A percentile compares a stretch with the other conserved stretches of the same genome.
Conservation (phyloP, 2,329 filamentous ascomycete species). For the Fusarium penzigii region DNA sequence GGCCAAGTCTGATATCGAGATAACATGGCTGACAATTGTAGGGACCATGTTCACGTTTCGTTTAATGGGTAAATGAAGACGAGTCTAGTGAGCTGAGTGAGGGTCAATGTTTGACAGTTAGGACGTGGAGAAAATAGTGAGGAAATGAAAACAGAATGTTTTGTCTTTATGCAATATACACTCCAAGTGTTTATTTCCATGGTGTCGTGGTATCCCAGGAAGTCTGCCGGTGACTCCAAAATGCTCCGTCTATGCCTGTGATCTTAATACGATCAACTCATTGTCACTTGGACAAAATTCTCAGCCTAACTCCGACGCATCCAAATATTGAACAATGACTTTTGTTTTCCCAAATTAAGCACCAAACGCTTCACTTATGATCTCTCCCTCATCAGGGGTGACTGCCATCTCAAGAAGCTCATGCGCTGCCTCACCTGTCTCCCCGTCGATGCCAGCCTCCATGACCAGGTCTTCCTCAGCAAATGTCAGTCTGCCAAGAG, state of each 20-base stretch:
- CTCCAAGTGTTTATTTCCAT: no score
- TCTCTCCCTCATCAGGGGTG: slow-evolving; percentile 68
- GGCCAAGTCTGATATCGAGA: background rate
- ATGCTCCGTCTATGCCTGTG: no score
- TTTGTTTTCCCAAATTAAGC: slow-evolving; percentile 22
- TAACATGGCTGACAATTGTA: slow-evolving; percentile 3
- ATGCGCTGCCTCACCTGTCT: slow-evolving; percentile 79
- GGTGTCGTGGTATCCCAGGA: no score
- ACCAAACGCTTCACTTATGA: slow-evolving; percentile 44
- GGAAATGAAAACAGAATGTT: background rate
- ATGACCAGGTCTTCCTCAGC: slow-evolving; percentile 75
- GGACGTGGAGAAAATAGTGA: background rate
- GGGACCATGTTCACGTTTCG: slow-evolving; percentile 32
- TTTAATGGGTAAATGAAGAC: slow-evolving; percentile 19
- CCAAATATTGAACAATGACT: no score
- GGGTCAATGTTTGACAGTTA: background rate
- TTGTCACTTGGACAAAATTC: no score
- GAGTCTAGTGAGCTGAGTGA: background rate
- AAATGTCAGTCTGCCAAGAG: slow-evolving; percentile 82
- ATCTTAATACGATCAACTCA: no score
- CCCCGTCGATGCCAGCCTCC: slow-evolving; percentile 74
- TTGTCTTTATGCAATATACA: background rate
- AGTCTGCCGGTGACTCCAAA: no score
- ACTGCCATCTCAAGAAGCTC: slow-evolving; percentile 78
- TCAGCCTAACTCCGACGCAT: no score